Evolutionary conservation across 192 early-diverging fungal genomes (phyloP).

Genomic region (Coemansia sp.): DNA sequence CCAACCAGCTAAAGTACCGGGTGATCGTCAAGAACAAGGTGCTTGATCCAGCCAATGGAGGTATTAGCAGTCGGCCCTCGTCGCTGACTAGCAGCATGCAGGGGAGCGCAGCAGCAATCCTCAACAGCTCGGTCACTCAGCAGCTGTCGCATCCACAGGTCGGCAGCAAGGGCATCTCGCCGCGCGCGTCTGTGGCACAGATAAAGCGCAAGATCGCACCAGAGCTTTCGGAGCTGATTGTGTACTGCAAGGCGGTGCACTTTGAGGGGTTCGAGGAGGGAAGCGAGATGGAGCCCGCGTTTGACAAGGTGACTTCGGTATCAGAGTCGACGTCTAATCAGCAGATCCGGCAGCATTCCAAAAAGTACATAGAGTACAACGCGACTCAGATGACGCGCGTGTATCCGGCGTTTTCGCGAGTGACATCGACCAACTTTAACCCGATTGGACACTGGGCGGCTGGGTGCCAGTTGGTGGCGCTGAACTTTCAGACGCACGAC

Average conservation of each 20-base stretch:
- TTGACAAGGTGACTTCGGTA: slow-evolving; percentile 74
- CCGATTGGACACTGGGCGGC: slow-evolving; percentile 80
- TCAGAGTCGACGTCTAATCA: slow-evolving; percentile 67
- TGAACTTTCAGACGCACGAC: slow-evolving; percentile 89
- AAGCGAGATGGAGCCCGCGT: slow-evolving; percentile 42
- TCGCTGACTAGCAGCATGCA: slow-evolving; percentile 11
- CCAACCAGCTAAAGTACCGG: slow-evolving; percentile 66
- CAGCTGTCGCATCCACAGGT: too few relatives aligned
- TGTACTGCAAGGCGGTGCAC: slow-evolving; percentile 65
- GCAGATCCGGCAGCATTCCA: slow-evolving; percentile 56
- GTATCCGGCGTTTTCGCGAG: slow-evolving; percentile 81
- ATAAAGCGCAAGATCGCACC: slow-evolving; percentile 58
- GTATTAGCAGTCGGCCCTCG: slow-evolving; percentile 6
- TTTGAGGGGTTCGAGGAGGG: slow-evolving; percentile 63
- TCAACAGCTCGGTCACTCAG: background rate
- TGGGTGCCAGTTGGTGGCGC: slow-evolving; percentile 86
- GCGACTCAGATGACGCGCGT: slow-evolving; percentile 68
- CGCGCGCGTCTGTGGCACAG: slow-evolving; percentile 28
- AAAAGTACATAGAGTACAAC: slow-evolving; percentile 63
- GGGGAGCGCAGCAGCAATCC: background rate
- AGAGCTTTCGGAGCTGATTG: slow-evolving; percentile 61
- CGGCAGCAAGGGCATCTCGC: slow-evolving; percentile 20
- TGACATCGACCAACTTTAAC: slow-evolving; percentile 84
- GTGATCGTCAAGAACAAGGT: slow-evolving; percentile 79
- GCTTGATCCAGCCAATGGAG: slow-evolving; percentile 11